Evolutionary conservation across 306 rosid species (phyloP).

Genomic region (Arachis stenosperma): DNA sequence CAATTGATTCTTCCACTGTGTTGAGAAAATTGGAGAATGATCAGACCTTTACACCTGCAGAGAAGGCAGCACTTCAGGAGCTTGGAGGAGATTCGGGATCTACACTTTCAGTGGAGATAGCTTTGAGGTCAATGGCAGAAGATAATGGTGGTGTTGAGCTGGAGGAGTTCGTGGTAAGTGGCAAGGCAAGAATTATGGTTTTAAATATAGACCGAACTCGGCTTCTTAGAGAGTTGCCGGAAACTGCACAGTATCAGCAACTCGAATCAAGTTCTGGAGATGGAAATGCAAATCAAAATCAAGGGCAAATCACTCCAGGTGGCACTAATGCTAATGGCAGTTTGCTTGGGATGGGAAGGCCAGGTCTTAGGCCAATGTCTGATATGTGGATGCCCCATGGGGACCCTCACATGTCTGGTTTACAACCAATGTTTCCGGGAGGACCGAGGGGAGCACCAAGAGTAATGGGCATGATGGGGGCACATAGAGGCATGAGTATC

Average conservation of each 20-base stretch:
- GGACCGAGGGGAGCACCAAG: constrained; percentile 71
- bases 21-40: constrained; percentile 85
- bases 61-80: constrained; percentile 77
- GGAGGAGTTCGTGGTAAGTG: constrained; percentile 94
- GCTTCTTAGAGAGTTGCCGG: constrained; percentile 84
- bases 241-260: constrained; percentile 54
- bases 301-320: constrained; percentile 43
- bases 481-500: constrained; percentile 65
- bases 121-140: constrained; percentile 88
- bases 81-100: constrained; percentile 85
- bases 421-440: constrained; percentile 67
- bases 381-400: constrained; percentile 84
- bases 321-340: constrained; percentile 56
- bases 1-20: constrained; percentile 87
- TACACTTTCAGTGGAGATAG: constrained; percentile 86
- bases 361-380: constrained; percentile 58
- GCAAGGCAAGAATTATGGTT: constrained; percentile 87
- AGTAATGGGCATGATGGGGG: constrained; percentile 65
- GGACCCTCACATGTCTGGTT: constrained; percentile 58
- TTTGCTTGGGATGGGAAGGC: constrained; percentile 66
- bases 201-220: constrained; percentile 72
- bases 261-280: constrained; percentile 57
- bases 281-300: constrained; percentile 55
- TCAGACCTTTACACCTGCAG: constrained; percentile 54
- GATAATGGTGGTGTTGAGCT: constrained; percentile 80